Conservation (phyloP, 208 protist genomes). For the Crithidia mellificae region DNA sequence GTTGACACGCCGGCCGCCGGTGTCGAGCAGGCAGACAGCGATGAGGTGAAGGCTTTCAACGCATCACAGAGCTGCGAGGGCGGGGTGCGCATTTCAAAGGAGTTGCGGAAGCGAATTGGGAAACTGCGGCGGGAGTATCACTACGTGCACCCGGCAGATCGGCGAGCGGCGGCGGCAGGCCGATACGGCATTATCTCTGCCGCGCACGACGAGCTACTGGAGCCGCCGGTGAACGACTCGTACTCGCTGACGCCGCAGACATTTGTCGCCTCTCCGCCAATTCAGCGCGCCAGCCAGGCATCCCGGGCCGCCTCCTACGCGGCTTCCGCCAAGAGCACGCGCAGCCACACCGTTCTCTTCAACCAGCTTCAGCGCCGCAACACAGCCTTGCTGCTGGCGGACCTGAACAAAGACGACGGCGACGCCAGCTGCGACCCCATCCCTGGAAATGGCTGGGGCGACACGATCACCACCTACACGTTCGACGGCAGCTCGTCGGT, state of each 20-base stretch:
- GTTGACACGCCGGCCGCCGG: slow-evolving; percentile 31
- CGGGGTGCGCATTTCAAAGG: slow-evolving; percentile 49
- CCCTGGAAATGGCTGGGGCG: slow-evolving; percentile 84
- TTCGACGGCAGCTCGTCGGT: slow-evolving; percentile 80
- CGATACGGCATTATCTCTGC: slow-evolving; percentile 76
- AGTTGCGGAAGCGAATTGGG: slow-evolving; percentile 46
- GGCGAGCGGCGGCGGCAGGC: slow-evolving; percentile 29
- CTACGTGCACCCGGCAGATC: slow-evolving; percentile 38
- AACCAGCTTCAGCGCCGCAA: slow-evolving; percentile 57
- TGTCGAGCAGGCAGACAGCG: slow-evolving; percentile 23
- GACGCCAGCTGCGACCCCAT: slow-evolving; percentile 38
- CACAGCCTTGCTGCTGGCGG: slow-evolving; percentile 51
- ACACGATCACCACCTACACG: slow-evolving; percentile 44
- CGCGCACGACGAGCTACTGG: slow-evolving; percentile 61
- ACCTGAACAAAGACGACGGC: slow-evolving; percentile 33
- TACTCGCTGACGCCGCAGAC: slow-evolving; percentile 50
- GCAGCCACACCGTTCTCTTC: slow-evolving; percentile 61
- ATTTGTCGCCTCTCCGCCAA: slow-evolving; percentile 46
- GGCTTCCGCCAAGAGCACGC: slow-evolving; percentile 28
- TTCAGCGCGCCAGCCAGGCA: slow-evolving; percentile 21
- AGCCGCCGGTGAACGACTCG: slow-evolving; percentile 65
- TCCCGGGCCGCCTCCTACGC: slow-evolving; percentile 18
- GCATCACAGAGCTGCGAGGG: slow-evolving; percentile 12
- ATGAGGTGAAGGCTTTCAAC: slow-evolving; percentile 22
- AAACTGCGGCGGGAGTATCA: slow-evolving; percentile 49